Base-by-base conservation (phyloP, 805 yeast genomes). In the Maudiozyma serrabonitensis region DNA sequence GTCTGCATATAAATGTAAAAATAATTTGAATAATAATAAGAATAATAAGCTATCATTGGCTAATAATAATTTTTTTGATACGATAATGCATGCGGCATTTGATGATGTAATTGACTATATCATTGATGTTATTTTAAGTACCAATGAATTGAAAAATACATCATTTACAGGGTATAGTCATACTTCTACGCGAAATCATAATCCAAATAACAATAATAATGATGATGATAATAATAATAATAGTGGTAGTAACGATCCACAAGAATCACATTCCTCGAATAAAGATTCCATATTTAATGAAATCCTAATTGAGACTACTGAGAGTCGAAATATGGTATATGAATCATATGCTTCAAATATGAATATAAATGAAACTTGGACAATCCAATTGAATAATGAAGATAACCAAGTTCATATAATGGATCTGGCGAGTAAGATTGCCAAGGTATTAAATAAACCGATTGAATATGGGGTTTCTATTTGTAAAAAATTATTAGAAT, bases 361-460 rank as follows among this genome's bases (percentile, higher is more conserved):
- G 13, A 51, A 54, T 16, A 35, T 54, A 23, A 48, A 48, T 15
- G 52, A 52, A 25, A 45, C 48, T 21, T 62, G 61, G 62, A 56
- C 57, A 2, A 40, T 64, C 19, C 66, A 63, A 44, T 52, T 64
- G 12, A 58, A 61, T 46, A 59, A 55, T 38, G 61, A 55, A 31
- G 60, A 58, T 31, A 59, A 61, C 41, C 52, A 54, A 31, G 53
- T 58, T 42, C 61, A 58, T 45, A 50, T 55, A 13, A 51, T 53
- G 52, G 69, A 64, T 46, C 46, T 64, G 19, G 55, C 59, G 6
- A 48, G 54, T 11, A 60, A 56, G 39, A 53, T 64, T 12, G 46
- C 59, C 18, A 50, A 52, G 21, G 47, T 59, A 3, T 46, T 64
- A 28, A 52, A 60, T 23, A 60, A 54, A 28, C 64, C 66, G 1